Base-by-base conservation (phyloP, 1,284 basidiomycete species). In the Xanthoconium separans region DNA sequence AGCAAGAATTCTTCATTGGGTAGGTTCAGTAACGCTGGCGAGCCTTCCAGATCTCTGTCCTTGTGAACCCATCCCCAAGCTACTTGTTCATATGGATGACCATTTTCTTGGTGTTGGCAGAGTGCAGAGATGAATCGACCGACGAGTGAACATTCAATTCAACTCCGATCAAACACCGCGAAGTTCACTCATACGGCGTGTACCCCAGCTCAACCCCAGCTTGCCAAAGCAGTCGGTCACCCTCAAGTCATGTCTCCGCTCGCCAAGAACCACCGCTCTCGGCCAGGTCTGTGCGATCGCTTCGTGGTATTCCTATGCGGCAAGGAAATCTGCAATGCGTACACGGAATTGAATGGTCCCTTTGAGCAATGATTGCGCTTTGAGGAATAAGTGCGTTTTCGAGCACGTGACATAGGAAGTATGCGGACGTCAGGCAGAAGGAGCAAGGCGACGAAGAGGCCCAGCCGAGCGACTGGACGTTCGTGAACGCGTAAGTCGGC, bases 191-290 rank as follows among this genome's bases (percentile, higher is more conserved):
- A n/a, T n/a, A n/a, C n/a, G n/a, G n/a, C n/a, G n/a, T n/a, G n/a
- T n/a, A n/a, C n/a, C n/a, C n/a, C n/a, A n/a, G n/a, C n/a, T n/a
- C n/a, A n/a, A n/a, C n/a, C n/a, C n/a, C n/a, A n/a, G n/a, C n/a
- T n/a, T n/a, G n/a, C n/a, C n/a, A n/a, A n/a, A n/a, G n/a, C n/a
- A n/a, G 93, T 95, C 58, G 97, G 96, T 27, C 96, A 99, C 75
- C 96, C 96, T 42, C 95, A 98, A 79, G 93, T 99, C 65, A 99
- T 99, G 96, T 98, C 95, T 4, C 96, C 96, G 9, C 84, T 99
- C 20, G 97, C 96, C 71, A 98, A 98, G 77, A 92, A 90, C 81
- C 93, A 97, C 73, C 89, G 95, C 58, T 92, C 90, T 18, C 86
- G 92, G 44, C 90, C 93, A 0, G 97, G 97, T 42, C 81, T 99